phyloP scores from a whole-genome alignment of 805 yeast species.

The Zygosaccharomyces pseudorouxii region DNA sequence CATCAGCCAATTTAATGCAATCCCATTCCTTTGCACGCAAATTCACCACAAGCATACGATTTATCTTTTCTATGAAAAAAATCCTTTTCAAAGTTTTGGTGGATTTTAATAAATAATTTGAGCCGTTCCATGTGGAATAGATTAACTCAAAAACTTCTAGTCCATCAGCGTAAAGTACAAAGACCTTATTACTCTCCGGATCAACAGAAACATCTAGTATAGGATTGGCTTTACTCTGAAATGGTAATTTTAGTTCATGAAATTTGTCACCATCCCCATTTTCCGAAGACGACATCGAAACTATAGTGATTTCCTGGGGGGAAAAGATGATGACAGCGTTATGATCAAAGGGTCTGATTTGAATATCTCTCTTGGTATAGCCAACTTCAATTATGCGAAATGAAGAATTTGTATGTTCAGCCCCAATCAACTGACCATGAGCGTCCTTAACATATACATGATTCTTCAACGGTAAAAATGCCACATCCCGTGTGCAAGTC shows the following conservation, averaged over 20 bases:
- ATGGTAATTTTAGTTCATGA: conserved; percentile 20
- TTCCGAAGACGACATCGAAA: neutral
- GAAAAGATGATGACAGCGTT: conserved; percentile 10
- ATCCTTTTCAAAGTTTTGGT: conserved; percentile 24
- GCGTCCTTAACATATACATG: conserved; percentile 4
- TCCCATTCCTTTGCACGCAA: conserved; percentile 24
- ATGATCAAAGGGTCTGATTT: conserved; percentile 10
- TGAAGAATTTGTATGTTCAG: conserved; percentile 1
- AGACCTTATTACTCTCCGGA: conserved; percentile 9
- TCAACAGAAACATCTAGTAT: conserved; percentile 21
- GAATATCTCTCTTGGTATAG: conserved; percentile 10
- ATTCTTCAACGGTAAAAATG: neutral
- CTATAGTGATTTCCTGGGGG: conserved; percentile 10
- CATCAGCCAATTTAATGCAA: conserved; percentile 27
- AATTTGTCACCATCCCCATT: neutral
- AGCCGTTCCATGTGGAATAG: conserved; percentile 21
- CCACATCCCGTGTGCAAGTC: neutral
- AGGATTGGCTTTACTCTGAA: conserved; percentile 13
- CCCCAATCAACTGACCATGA: conserved; percentile 2
- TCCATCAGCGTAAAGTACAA: conserved; percentile 24
- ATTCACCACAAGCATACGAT: conserved; percentile 27
- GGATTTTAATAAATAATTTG: conserved; percentile 23
- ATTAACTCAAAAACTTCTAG: conserved; percentile 20
- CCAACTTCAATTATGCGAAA: neutral
- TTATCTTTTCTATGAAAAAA: conserved; percentile 20